A percentile compares a stretch with the other conserved stretches of the same genome.
phyloP scores from a whole-genome alignment of 2,329 filamentous ascomycete species.

The Colletotrichum graminicola region DNA sequence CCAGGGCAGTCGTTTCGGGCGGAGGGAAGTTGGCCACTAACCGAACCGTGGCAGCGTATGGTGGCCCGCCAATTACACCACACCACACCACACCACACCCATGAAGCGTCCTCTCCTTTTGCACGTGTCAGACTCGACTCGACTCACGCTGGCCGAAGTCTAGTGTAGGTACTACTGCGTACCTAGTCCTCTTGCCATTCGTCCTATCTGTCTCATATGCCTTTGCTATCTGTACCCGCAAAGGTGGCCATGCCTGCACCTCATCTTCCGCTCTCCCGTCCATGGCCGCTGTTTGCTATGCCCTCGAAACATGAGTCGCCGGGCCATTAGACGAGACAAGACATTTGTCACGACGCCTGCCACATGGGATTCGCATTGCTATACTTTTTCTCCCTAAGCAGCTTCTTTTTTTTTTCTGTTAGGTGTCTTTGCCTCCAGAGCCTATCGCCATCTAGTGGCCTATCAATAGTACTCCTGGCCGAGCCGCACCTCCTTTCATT shows the following conservation, averaged over 20 bases:
- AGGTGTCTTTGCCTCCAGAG: background rate
- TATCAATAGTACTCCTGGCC: background rate
- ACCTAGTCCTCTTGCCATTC: no score
- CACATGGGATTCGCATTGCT: slow-evolving; percentile 15
- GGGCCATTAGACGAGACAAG: background rate
- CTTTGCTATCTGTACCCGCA: no score
- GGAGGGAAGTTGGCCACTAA: slow-evolving; percentile 40
- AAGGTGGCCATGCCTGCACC: background rate
- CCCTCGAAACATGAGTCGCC: slow-evolving; percentile 17
- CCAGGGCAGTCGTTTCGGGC: slow-evolving; percentile 40
- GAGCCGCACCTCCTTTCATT: slow-evolving; percentile 15
- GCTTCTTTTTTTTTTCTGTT: background rate
- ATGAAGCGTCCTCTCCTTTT: background rate
- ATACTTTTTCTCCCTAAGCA: slow-evolving; percentile 23
- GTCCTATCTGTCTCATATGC: background rate
- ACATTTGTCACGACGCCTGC: slow-evolving; percentile 28
- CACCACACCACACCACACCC: no score
- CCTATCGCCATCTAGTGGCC: background rate
- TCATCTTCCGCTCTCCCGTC: background rate
- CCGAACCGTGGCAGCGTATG: background rate
- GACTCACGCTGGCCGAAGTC: no score
- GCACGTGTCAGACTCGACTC: slow-evolving; percentile 33
- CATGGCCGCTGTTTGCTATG: background rate
- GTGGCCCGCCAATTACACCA: no score
- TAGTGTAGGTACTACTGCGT: no score